phyloP scores from a whole-genome alignment of 345 rosid genomes.

The Camelina neglecta region DNA sequence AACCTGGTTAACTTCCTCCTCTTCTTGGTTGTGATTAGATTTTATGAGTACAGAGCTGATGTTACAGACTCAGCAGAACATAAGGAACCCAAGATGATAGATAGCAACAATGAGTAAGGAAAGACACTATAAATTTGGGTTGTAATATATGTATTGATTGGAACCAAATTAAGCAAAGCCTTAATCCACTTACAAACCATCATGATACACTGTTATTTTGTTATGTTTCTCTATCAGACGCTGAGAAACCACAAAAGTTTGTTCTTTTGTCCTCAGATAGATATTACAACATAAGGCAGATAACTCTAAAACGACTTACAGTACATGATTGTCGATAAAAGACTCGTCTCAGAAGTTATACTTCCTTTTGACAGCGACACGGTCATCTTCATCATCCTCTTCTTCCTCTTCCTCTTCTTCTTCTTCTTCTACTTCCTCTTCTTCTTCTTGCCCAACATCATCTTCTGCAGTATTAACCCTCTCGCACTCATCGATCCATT shows the following conservation, averaged over 20 bases:
- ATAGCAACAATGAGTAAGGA: slow-evolving; percentile 2
- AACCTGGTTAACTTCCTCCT: slow-evolving; percentile 61
- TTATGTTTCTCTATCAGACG: slow-evolving; percentile 1
- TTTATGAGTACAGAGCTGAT: slow-evolving; percentile 55
- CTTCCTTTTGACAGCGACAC: slow-evolving; percentile 42
- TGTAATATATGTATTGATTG: neutral
- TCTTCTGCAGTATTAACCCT: slow-evolving; percentile 72
- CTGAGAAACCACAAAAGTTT: slow-evolving; percentile 11
- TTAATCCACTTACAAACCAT: slow-evolving; percentile 9
- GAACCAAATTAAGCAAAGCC: neutral
- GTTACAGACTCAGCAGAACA: slow-evolving; percentile 62
- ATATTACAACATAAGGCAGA: slow-evolving; percentile 32
- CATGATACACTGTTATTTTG: neutral
- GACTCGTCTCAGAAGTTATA: slow-evolving; percentile 36
- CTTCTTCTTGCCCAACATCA: slow-evolving; percentile 58
- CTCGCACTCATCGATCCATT: slow-evolving; percentile 98
- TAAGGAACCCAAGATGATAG: slow-evolving; percentile 50
- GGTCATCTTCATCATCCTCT: slow-evolving; percentile 43
- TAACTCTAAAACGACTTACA: slow-evolving; percentile 17
- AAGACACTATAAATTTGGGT: neutral
- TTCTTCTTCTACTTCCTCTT: slow-evolving; percentile 33
- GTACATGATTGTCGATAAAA: slow-evolving; percentile 18
- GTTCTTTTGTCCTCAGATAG: slow-evolving; percentile 9
- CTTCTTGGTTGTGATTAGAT: slow-evolving; percentile 62
- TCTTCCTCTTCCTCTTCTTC: slow-evolving; percentile 50